Evolutionary conservation across 2,329 filamentous ascomycete genomes (phyloP), one percentile per base, ranked within the genome.

Genomic region (Xylaria sp.): DNA sequence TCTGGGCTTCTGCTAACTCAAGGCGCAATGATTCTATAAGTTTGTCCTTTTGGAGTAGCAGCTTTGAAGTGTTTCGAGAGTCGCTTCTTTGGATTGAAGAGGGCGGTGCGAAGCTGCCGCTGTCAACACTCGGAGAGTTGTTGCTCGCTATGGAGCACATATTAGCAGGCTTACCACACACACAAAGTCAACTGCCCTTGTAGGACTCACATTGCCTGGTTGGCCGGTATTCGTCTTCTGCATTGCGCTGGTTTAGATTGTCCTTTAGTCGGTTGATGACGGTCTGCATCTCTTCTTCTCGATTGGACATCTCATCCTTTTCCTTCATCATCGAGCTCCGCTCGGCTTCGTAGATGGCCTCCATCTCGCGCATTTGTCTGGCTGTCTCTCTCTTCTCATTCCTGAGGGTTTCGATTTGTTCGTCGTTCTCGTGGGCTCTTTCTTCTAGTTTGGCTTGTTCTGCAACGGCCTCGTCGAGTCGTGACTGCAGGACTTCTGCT

Each of bases 31-130:
- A 92, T 75, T 98, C 94, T 70, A 99, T 98, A 61, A 97, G 82
- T 78, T 96, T 95, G 78, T 99, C 95, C 76, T 98, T 99, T 76
- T 98, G 93, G 69, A 96, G 84, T 52, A 98, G 85, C 54, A 97
- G 83, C 76, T 94, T 96, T 13, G 93, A 96, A 77, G 90, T 94
- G 75, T 91, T 96, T 66, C 90, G 86, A 33, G 93, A 96, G 71
- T 96, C 91, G 82, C 92, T 96, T 67, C 92, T 90, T 70, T 94
- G 88, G 55, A 96, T 78, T 3, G 92, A 92, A 15, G 90, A 90
- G 1, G 92, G 90, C 13, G 93, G 93, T 8, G 93, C 93, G 73
- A 97, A 97, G 71, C 91, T 91, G 52, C 87, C 87, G 62, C 81
- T 85, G 68, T 94, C 91, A 57, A 93, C 80, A 61, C 85, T 88